Evolutionary conservation across 352 stramenopile species (phyloP), one percentile per base, ranked within the genome.

Genomic region (Discostella stelligera): DNA sequence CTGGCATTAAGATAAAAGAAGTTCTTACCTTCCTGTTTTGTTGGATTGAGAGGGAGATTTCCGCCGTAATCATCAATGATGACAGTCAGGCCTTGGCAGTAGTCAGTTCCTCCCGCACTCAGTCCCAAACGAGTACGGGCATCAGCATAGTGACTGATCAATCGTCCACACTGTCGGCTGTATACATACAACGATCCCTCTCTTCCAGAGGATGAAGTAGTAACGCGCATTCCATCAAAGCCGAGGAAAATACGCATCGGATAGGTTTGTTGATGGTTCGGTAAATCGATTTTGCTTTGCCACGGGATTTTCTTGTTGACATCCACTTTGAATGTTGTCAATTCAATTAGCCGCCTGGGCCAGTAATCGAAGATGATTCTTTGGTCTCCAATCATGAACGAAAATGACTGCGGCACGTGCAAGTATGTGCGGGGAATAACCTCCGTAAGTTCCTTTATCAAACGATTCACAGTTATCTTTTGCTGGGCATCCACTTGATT

Each of bases 51-150:
- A 7, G 83, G 83, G 2, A 89, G 27, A 3, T 73, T 63, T 2
- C 75, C 71, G 41, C 65, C 53, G 18, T 74, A 65, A 61, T 89
- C 83, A 62, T 89, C 83, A 41, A 89, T 54, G 41, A 89, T 81
- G n/a, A 89, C 59, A 18, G 74, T 85, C 23, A 89, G 25, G 11
- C 65, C 83, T 66, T 79, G 71, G 27, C 62, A 71, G 66, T 75
- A 89, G 13, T 84, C 68, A 11, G 70, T 78, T 6, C 73, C 75
- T 14, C 75, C 73, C 23, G 66, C 30, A 14, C 16, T 56, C 1
- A 89, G 49, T 2, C 59, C 37, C 0, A 90, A 44, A 9, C 72
- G 20, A 16, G 20, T 71, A 0, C 66, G 39, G 78, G 72, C 62
- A 85, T 90, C 81, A 16, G 63, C 59, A 16, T 75, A 9, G 23